These are phyloP conservation scores for Globisporangium apiculatum DNA, from an alignment of 352 stramenopile species.

Conservation along the genomic window DNA sequence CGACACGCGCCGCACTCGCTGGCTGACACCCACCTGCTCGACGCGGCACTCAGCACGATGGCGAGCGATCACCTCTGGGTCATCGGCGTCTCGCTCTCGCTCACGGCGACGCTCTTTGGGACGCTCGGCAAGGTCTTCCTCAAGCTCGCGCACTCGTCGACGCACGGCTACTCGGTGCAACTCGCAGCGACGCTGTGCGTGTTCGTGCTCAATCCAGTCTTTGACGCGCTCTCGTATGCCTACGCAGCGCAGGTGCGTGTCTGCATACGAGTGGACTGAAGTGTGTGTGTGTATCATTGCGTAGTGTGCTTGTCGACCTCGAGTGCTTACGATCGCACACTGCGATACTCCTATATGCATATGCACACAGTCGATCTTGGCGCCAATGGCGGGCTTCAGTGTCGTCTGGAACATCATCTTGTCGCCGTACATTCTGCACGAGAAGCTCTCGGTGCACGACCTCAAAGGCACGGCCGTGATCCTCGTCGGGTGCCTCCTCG, in stretches of 20 bases:
- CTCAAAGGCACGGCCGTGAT: conserved; percentile 70
- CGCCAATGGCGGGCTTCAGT: conserved; percentile 82
- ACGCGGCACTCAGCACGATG: background rate
- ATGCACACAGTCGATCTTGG: conserved; percentile 62
- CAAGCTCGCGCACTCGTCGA: conserved; percentile 73
- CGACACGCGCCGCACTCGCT: too few species aligned
- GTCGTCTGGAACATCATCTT: conserved; percentile 87
- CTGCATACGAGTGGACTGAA: background rate
- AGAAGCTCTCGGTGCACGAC: conserved; percentile 70
- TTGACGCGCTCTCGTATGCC: conserved; percentile 82
- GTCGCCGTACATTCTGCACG: conserved; percentile 72
- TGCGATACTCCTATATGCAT: background rate
- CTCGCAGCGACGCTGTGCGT: conserved; percentile 71
- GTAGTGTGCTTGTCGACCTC: too few species aligned
- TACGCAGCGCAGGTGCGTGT: conserved; percentile 67
- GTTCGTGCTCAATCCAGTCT: conserved; percentile 79
- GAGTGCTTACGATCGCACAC: too few species aligned
- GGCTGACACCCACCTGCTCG: background rate
- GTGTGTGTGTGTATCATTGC: conserved; percentile 11
- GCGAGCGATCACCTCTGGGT: conserved; percentile 38
- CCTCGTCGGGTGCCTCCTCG: conserved; percentile 62
- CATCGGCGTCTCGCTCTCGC: conserved; percentile 69
- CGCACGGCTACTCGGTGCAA: conserved; percentile 46
- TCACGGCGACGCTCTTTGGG: conserved; percentile 77
- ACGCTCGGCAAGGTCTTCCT: conserved; percentile 85